phyloP scores from a whole-genome alignment of 2,329 filamentous ascomycete species.

The Ascochyta rabiei region DNA sequence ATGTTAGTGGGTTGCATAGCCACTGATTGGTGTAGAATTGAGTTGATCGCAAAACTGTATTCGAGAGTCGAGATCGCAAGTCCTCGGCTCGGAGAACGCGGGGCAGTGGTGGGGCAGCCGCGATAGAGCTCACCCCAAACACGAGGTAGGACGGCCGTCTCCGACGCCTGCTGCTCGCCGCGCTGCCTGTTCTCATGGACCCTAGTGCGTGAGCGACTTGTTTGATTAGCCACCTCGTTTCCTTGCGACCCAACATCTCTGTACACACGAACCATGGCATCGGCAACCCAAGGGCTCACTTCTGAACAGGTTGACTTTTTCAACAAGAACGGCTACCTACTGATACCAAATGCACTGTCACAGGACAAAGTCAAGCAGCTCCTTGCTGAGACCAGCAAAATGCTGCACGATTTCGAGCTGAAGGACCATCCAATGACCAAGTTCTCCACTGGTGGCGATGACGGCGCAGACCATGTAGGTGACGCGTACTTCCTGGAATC shows the following conservation, averaged over 20 bases:
- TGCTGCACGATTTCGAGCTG: constrained; percentile 80
- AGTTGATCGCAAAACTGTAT: too few species aligned
- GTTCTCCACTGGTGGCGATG: constrained; percentile 83
- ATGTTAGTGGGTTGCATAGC: too few species aligned
- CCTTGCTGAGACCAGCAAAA: constrained; percentile 72
- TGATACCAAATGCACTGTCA: constrained; percentile 78
- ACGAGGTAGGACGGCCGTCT: constrained; percentile 26
- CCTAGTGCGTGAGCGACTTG: background rate
- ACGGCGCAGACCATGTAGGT: constrained; percentile 76
- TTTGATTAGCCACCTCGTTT: background rate
- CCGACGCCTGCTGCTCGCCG: constrained; percentile 23
- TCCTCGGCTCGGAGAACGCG: constrained; percentile 8
- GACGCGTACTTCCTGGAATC: constrained; percentile 93
- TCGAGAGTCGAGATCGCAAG: background rate
- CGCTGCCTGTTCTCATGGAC: constrained; percentile 2
- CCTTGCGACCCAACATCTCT: background rate
- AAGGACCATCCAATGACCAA: constrained; percentile 87
- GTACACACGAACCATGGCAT: constrained; percentile 23
- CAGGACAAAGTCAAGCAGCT: constrained; percentile 69
- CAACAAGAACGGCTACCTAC: constrained; percentile 83
- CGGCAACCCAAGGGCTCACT: constrained; percentile 63
- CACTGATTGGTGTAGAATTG: too few species aligned
- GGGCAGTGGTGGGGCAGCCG: constrained; percentile 12
- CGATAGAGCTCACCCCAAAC: constrained; percentile 6
- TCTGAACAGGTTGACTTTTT: constrained; percentile 74